Evolutionary conservation across 805 yeast genomes (phyloP).

Genomic region (Cyberlindnera euphorbiiphila): DNA sequence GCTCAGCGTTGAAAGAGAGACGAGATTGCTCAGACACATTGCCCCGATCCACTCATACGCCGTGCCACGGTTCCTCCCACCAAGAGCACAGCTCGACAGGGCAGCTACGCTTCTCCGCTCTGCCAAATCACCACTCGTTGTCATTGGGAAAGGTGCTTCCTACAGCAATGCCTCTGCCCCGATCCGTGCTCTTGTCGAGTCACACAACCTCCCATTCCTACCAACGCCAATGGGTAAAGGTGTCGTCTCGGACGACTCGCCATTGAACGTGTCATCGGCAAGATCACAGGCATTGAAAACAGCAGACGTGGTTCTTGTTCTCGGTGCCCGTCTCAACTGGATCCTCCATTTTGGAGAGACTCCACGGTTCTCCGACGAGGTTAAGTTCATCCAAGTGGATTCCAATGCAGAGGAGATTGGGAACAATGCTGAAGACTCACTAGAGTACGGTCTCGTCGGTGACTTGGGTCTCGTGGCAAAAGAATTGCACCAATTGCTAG

Average conservation of each 20-base stretch:
- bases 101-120: constrained; percentile 34
- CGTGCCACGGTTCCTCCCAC: constrained; percentile 36
- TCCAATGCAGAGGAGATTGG: constrained; percentile 51
- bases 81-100: constrained; percentile 29
- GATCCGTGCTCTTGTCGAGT: constrained; percentile 39
- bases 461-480: constrained; percentile 43
- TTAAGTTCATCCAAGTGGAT: constrained; percentile 56
- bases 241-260: constrained; percentile 47
- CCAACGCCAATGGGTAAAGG: constrained; percentile 85
- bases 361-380: constrained; percentile 46
- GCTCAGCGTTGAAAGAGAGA: not conserved
- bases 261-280: constrained; percentile 55
- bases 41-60: constrained; percentile 5
- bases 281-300: constrained; percentile 53
- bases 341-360: constrained; percentile 62
- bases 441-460: constrained; percentile 48
- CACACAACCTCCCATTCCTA: constrained; percentile 48
- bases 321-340: constrained; percentile 74
- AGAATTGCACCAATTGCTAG: constrained; percentile 31
- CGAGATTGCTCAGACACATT: constrained; percentile 2
- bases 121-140: constrained; percentile 47
- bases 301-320: constrained; percentile 55
- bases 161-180: constrained; percentile 38
- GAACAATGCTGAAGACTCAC: constrained; percentile 33
- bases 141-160: constrained; percentile 67